phyloP scores from a whole-genome alignment of 2,329 filamentous ascomycete species.

The Xylaria hypoxylon region DNA sequence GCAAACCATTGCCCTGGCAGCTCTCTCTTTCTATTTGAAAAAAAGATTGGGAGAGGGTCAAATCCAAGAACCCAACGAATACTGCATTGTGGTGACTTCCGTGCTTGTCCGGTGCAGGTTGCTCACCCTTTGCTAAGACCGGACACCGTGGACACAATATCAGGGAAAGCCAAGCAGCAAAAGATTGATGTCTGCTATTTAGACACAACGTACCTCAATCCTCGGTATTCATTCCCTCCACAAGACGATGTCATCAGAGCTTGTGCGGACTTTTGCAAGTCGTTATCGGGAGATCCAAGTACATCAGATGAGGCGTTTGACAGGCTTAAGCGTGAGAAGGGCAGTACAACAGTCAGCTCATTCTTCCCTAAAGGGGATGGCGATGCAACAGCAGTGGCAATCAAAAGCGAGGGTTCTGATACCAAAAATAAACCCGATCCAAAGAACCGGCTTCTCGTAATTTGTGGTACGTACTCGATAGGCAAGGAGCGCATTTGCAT shows the following conservation, averaged over 20 bases:
- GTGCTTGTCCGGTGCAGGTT: slow-evolving; percentile 87
- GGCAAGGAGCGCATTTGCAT: slow-evolving; percentile 97
- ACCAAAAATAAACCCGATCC: slow-evolving; percentile 47
- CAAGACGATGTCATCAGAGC: slow-evolving; percentile 89
- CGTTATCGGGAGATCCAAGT: slow-evolving; percentile 73
- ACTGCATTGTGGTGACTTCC: slow-evolving; percentile 94
- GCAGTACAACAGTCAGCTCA: slow-evolving; percentile 61
- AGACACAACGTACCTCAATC: slow-evolving; percentile 96
- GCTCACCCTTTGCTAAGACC: slow-evolving; percentile 84
- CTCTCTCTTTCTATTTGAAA: slow-evolving; percentile 93
- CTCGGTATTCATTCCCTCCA: slow-evolving; percentile 91
- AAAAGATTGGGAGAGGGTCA: slow-evolving; percentile 71
- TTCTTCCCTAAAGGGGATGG: slow-evolving; percentile 60
- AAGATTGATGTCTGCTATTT: slow-evolving; percentile 96
- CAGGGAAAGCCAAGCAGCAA: slow-evolving; percentile 80
- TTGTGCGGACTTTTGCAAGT: slow-evolving; percentile 88
- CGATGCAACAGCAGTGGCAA: slow-evolving; percentile 32
- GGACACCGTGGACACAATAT: slow-evolving; percentile 75
- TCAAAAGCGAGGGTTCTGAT: slow-evolving; percentile 46
- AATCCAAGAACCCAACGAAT: slow-evolving; percentile 78
- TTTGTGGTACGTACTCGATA: slow-evolving; percentile 97
- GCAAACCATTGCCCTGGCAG: slow-evolving; percentile 98
- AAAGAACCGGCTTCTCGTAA: slow-evolving; percentile 80
- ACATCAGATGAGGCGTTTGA: slow-evolving; percentile 62
- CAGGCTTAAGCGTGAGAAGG: slow-evolving; percentile 56